phyloP scores from a whole-genome alignment of 306 rosid genomes.

The Vigna radiata region DNA sequence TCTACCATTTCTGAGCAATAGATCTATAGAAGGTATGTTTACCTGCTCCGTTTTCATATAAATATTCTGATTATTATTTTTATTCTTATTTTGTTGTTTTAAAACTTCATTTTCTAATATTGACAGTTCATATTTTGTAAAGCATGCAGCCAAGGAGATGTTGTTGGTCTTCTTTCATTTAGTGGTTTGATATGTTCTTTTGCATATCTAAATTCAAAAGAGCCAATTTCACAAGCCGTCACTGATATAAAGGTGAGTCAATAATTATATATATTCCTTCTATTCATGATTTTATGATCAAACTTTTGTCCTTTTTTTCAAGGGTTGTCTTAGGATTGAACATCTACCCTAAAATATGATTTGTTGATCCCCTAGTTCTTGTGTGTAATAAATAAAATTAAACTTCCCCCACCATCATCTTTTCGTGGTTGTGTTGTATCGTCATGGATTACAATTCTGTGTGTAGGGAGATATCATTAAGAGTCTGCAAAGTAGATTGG shows the following conservation, averaged over 20 bases:
- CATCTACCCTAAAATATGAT: conserved; percentile 23
- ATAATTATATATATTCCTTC: conserved; percentile 25
- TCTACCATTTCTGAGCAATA: conserved; percentile 61
- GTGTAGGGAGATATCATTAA: conserved; percentile 80
- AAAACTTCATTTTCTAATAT: conserved; percentile 39
- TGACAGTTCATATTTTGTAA: conserved; percentile 45
- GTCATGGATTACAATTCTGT: conserved; percentile 33
- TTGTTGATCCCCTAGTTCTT: conserved; percentile 25
- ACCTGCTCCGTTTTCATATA: conserved; percentile 3
- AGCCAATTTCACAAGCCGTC: conserved; percentile 78
- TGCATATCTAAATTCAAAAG: conserved; percentile 80
- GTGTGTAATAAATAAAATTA: conserved; percentile 28
- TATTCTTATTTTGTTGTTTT: conserved; percentile 27
- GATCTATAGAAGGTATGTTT: conserved; percentile 62
- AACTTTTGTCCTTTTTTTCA: conserved; percentile 27
- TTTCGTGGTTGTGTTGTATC: conserved; percentile 26
- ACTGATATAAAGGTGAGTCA: conserved; percentile 75
- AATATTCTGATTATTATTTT: conserved; percentile 14
- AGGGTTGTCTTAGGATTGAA: conserved; percentile 25
- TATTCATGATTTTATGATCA: conserved; percentile 21
- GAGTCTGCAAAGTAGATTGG: conserved; percentile 91
- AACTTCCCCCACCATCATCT: conserved; percentile 16
- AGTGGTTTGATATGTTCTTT: conserved; percentile 83
- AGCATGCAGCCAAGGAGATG: conserved; percentile 77
- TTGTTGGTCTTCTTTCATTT: conserved; percentile 68